Conservation (phyloP, 148 eudicot species). For the Rhododendron kiyosumense region DNA sequence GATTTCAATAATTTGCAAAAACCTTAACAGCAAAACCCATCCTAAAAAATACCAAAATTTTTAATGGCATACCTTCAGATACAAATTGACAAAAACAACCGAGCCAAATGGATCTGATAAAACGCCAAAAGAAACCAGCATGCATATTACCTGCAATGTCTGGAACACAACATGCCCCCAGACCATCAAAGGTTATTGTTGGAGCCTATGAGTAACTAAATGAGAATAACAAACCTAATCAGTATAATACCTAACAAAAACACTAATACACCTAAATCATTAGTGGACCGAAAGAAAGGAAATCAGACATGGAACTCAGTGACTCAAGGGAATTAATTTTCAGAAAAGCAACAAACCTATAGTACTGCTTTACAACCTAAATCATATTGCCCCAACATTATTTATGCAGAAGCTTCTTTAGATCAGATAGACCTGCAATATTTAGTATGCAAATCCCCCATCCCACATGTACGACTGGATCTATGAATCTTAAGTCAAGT, state of each 20-base stretch:
- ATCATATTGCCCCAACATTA: neutral
- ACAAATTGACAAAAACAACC: slow-evolving; percentile 30
- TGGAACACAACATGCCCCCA: slow-evolving; percentile 30
- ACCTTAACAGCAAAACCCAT: slow-evolving; percentile 17
- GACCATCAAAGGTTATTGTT: slow-evolving; percentile 16
- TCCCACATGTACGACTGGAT: neutral
- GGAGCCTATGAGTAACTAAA: slow-evolving; percentile 15
- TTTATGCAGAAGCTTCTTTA: neutral
- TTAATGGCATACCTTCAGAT: slow-evolving; percentile 54
- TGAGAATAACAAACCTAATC: neutral
- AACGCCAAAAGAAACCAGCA: slow-evolving; percentile 44
- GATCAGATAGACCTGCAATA: slow-evolving; percentile 7
- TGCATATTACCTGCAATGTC: slow-evolving; percentile 37
- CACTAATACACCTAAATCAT: neutral
- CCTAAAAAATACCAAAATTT: slow-evolving; percentile 17
- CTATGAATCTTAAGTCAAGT: neutral
- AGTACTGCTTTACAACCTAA: neutral
- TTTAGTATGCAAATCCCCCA: slow-evolving; percentile 4
- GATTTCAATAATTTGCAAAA: neutral
- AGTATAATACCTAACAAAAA: neutral
- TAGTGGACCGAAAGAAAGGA: neutral
- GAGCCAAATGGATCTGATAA: slow-evolving; percentile 39
- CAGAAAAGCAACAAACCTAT: neutral
- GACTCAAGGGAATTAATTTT: neutral
- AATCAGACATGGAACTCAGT: neutral